Evolutionary conservation across 768 basidiomycete species (phyloP), one percentile per base, ranked within the genome.

Genomic region (Suillus decipiens): DNA sequence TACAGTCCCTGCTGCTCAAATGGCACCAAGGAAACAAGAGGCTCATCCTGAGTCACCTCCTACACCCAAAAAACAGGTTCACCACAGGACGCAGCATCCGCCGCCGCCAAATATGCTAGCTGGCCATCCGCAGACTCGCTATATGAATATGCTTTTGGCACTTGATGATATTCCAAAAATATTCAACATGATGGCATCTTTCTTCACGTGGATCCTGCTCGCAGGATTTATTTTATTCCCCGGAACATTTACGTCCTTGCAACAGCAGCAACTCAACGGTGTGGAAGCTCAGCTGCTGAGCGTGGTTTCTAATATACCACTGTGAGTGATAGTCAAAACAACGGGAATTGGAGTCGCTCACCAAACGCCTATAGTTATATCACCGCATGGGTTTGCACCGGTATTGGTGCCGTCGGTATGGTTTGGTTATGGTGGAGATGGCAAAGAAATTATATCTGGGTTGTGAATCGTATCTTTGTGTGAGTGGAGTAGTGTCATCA

Each of bases 201-300:
- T 88, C 73, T 87, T 84, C 66, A 86, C 83, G 10, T 88, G 86
- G 86, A 80, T 88, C 61, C 68, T 87, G 59, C 75, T 88, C 28
- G 86, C 86, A 10, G 86, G 86, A 9, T 88, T 88, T 69, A 74
- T 88, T 19, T 76, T 88, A 34, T 86, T 88, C 65, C 86, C 86
- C 2, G 83, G 85, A 57, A 87, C 86, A 8, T 88, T 88, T 71
- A 77, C 81, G 11, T 85, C 80, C 60, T 76, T 81, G 73, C 42
- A 67, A 19, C 19, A 65, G 14, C 43, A 50, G 33, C 64, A 68
- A 54, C 15, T 72, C 68, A 63, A 71, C 60, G 75, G 75, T 11
- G 65, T 80, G 7, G 73, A 73, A 53, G 71, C 71, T 28, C 57
- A 68, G 15, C 68, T 82, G 55, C 64, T 84, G 45, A 66, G 69